Percentiles rank a stretch among this genome's conserved stretches.
Evolutionary conservation across 2,329 filamentous ascomycete genomes (phyloP).

Genomic region (Fusarium sterilihyphosum): DNA sequence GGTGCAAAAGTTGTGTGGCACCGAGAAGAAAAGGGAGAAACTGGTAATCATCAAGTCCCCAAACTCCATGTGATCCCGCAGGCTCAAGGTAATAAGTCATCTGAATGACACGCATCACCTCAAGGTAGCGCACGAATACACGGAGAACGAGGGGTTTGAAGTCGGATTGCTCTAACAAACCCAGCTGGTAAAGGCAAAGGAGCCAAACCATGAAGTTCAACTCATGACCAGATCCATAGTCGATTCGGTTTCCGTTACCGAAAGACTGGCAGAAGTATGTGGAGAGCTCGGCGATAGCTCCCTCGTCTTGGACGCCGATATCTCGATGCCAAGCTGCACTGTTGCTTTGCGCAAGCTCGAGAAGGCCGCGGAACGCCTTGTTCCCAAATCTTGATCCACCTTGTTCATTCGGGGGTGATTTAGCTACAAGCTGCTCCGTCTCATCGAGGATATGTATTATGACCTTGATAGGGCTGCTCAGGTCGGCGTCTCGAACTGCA

Average conservation of each 20-base stretch:
- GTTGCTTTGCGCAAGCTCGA: conserved; percentile 72
- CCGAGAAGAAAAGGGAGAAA: conserved; percentile 97
- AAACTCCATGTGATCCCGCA: conserved; percentile 95
- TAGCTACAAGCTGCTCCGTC: conserved; percentile 71
- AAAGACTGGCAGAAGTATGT: conserved; percentile 86
- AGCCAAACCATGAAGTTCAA: conserved; percentile 98
- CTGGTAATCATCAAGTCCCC: conserved; percentile 97
- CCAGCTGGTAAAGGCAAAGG: conserved; percentile 87
- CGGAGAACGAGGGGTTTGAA: conserved; percentile 80
- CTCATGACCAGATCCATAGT: conserved; percentile 97
- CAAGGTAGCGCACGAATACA: conserved; percentile 84
- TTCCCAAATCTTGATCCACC: conserved; percentile 94
- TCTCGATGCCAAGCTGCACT: conserved; percentile 69
- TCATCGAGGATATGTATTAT: conserved; percentile 77
- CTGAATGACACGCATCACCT: conserved; percentile 88
- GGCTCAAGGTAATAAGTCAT: conserved; percentile 96
- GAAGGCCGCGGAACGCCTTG: conserved; percentile 84
- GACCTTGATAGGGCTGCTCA: conserved; percentile 68
- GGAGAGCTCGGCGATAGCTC: conserved; percentile 75
- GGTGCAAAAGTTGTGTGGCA: conserved; percentile 86
- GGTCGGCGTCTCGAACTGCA: conserved; percentile 62
- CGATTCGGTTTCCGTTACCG: conserved; percentile 86
- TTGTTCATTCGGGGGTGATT: conserved; percentile 84
- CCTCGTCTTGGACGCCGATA: conserved; percentile 62
- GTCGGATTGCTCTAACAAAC: conserved; percentile 69